Evolutionary conservation across 129 eudicot species (phyloP).

Genomic region (Kitagawia praeruptora): DNA sequence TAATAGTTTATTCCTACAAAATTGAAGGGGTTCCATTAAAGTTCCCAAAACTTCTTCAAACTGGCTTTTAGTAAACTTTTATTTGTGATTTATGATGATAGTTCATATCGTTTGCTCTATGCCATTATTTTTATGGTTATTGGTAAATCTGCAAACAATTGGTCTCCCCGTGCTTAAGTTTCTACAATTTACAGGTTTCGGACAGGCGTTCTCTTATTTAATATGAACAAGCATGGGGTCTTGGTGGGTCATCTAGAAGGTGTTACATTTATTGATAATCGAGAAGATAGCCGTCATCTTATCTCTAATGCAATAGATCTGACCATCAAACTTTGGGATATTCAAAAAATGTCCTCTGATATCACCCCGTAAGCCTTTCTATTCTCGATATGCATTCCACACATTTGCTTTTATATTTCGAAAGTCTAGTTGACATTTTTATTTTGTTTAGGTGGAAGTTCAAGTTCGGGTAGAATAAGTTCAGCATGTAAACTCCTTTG

Average conservation of each 20-base stretch:
- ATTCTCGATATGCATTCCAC: no score
- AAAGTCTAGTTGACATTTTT: constrained; percentile 3
- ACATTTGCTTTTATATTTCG: neutral
- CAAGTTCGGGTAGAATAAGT: constrained; percentile 50
- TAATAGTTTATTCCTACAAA: no score
- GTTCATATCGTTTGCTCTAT: no score
- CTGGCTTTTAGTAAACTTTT: no score
- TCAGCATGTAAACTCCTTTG: constrained; percentile 73
- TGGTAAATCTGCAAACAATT: neutral
- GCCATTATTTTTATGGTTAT: no score
- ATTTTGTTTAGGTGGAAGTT: constrained; percentile 50
- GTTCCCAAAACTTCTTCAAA: no score
- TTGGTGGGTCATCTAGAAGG: constrained; percentile 89
- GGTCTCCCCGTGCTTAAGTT: neutral
- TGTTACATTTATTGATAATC: constrained; percentile 73
- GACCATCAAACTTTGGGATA: constrained; percentile 83
- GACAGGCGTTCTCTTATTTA: constrained; percentile 66
- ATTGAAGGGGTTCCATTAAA: no score
- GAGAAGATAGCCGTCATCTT: constrained; percentile 59
- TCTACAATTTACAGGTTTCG: constrained; percentile 52
- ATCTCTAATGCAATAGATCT: constrained; percentile 96
- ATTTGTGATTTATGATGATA: no score
- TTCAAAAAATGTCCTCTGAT: constrained; percentile 86
- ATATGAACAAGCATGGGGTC: constrained; percentile 56
- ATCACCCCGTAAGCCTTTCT: constrained; percentile 33